phyloP scores from a whole-genome alignment of 352 stramenopile species.

The Phytophthora chlamydospora region DNA sequence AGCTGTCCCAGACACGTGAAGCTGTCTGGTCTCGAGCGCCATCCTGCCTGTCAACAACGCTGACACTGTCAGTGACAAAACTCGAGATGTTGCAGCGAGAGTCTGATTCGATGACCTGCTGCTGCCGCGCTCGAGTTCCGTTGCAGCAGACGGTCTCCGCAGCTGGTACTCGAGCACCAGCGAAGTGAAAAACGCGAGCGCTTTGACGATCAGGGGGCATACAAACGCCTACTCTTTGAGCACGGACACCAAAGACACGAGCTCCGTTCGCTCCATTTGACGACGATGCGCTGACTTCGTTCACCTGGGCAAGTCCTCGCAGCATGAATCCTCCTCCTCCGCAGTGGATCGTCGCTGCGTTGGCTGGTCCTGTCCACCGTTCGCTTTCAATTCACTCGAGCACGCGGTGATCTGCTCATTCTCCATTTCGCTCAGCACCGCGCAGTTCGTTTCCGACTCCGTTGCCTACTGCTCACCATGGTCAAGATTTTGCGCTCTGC shows the following conservation, averaged over 20 bases:
- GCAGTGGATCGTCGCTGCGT: conserved; percentile 2
- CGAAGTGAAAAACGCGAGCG: conserved; percentile 7
- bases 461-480: conserved; percentile 18
- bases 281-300: conserved; percentile 1
- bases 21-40: no score
- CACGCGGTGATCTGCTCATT: conserved; percentile 10
- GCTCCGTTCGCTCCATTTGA: conserved; percentile 13
- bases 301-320: background rate
- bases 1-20: no score
- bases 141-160: conserved; percentile 16
- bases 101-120: conserved; percentile 3
- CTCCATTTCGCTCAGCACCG: conserved; percentile 18
- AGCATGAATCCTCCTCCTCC: background rate
- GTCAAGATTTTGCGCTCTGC: conserved; percentile 19
- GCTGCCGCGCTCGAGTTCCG: conserved; percentile 10
- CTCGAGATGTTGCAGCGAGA: no score
- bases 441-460: conserved; percentile 5
- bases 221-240: conserved; percentile 25
- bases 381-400: background rate
- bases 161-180: conserved; percentile 7
- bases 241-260: conserved; percentile 30
- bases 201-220: conserved; percentile 22
- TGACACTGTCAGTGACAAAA: no score
- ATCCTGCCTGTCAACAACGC: no score
- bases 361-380: conserved; percentile 5